Percentiles rank a stretch among this genome's conserved stretches.
Conservation (phyloP, 2,329 filamentous ascomycete genomes). For the Akanthomyces lecanii region DNA sequence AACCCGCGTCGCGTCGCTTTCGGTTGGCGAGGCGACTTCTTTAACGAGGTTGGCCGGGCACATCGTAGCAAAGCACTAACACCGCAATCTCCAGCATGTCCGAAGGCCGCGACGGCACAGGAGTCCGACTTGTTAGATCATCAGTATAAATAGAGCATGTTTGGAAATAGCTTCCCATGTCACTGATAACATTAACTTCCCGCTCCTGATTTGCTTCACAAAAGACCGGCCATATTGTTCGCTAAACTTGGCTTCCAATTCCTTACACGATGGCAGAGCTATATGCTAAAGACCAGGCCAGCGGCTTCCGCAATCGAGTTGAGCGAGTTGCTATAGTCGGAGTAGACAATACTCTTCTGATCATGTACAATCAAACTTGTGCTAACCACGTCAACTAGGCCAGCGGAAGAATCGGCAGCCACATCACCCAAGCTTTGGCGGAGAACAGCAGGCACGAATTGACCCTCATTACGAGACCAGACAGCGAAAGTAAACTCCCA, state of each 20-base stretch:
- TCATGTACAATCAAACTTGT: too few species aligned
- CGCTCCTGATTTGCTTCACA: neutral
- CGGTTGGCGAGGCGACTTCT: too few species aligned
- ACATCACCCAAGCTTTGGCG: constrained; percentile 39
- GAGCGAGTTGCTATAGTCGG: constrained; percentile 41
- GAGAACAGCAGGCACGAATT: constrained; percentile 46
- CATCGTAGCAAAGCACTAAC: neutral
- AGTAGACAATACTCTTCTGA: constrained; percentile 28
- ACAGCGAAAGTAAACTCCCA: constrained; percentile 39
- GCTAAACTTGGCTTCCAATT: neutral
- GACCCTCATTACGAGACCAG: constrained; percentile 46
- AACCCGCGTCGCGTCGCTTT: too few species aligned
- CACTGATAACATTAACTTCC: too few species aligned
- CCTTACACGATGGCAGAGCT: neutral
- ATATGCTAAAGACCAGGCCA: constrained; percentile 25
- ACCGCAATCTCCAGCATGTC: neutral
- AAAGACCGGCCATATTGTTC: neutral
- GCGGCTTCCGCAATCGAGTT: constrained; percentile 30
- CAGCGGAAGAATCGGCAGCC: constrained; percentile 37
- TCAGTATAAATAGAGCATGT: neutral
- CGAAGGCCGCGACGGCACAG: neutral
- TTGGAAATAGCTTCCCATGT: too few species aligned
- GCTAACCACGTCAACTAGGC: constrained; percentile 30
- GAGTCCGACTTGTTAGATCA: neutral
- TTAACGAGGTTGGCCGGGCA: too few species aligned